A percentile compares a stretch with the other conserved stretches of the same genome.
These are phyloP conservation scores for Simplicillium aogashimaense DNA, from an alignment of 2,329 filamentous ascomycete genomes.

Conservation along the genomic window DNA sequence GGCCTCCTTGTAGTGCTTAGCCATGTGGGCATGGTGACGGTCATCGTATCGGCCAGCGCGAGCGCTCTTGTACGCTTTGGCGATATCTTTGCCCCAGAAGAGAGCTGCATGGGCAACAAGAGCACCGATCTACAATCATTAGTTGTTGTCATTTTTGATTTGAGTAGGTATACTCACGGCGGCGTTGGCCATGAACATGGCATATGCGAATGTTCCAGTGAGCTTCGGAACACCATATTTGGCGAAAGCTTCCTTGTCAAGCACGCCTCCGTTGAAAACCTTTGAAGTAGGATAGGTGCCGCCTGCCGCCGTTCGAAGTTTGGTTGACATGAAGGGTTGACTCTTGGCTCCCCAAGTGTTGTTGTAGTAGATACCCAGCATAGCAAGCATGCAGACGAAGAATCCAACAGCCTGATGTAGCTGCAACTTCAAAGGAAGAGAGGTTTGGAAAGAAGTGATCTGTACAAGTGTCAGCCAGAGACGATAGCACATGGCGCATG, in stretches of 20 bases:
- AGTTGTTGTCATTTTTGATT: background rate
- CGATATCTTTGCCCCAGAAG: slow-evolving; percentile 47
- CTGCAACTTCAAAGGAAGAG: slow-evolving; percentile 42
- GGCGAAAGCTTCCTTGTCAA: slow-evolving; percentile 29
- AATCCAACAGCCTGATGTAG: slow-evolving; percentile 33
- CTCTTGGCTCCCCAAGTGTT: slow-evolving; percentile 34
- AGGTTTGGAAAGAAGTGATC: slow-evolving; percentile 43
- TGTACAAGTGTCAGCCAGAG: slow-evolving; percentile 11
- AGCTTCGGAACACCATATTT: slow-evolving; percentile 35
- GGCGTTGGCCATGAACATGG: slow-evolving; percentile 47
- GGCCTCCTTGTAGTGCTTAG: slow-evolving; percentile 39
- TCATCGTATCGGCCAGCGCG: slow-evolving; percentile 33
- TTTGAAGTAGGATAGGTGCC: slow-evolving; percentile 25
- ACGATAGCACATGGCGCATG: no score
- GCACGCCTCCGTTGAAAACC: slow-evolving; percentile 28
- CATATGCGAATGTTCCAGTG: slow-evolving; percentile 38
- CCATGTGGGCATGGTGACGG: slow-evolving; percentile 42
- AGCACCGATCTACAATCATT: slow-evolving; percentile 37
- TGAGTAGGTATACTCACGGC: slow-evolving; percentile 28
- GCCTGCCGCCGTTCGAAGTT: slow-evolving; percentile 29
- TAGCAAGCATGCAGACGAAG: slow-evolving; percentile 35
- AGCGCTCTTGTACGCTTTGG: slow-evolving; percentile 34
- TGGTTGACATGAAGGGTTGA: slow-evolving; percentile 46
- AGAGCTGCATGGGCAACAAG: slow-evolving; percentile 39
- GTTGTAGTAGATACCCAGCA: slow-evolving; percentile 41